phyloP scores from a whole-genome alignment of 83 land plant species.

The Picea abies region DNA sequence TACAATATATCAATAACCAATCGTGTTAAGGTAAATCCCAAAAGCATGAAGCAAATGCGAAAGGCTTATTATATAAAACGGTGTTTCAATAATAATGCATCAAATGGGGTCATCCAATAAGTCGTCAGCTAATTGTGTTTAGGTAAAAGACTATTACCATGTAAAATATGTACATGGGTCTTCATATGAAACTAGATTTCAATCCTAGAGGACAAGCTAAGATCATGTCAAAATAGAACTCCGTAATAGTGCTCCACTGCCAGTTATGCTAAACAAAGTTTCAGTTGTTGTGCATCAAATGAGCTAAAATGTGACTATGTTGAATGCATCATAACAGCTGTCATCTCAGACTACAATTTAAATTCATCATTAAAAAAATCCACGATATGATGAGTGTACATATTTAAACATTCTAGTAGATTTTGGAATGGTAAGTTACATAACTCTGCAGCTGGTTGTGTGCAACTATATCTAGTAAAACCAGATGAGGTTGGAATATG shows the following conservation, averaged over 20 bases:
- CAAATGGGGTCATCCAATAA: neutral
- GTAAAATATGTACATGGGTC: neutral
- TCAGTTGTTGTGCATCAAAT: neutral
- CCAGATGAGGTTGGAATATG: no score
- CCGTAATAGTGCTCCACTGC: neutral
- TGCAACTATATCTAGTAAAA: no score
- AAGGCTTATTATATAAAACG: slow-evolving; percentile 5
- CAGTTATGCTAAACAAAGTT: slow-evolving; percentile 2
- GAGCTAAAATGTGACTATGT: neutral
- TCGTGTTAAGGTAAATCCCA: neutral
- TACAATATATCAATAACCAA: neutral
- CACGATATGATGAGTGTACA: neutral
- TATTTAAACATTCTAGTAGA: neutral
- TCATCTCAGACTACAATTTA: neutral
- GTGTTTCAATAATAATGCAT: neutral
- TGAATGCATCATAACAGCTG: neutral
- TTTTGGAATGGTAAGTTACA: neutral
- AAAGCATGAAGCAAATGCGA: neutral
- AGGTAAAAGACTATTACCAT: neutral
- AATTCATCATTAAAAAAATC: neutral
- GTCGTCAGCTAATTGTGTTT: neutral
- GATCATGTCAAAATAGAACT: neutral
- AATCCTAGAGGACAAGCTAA: neutral
- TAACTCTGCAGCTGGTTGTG: neutral
- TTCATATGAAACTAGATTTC: neutral